A percentile compares a stretch with the other conserved stretches of the same genome.
Evolutionary conservation across 306 rosid species (phyloP).

Genomic region (Nissolia schottii): DNA sequence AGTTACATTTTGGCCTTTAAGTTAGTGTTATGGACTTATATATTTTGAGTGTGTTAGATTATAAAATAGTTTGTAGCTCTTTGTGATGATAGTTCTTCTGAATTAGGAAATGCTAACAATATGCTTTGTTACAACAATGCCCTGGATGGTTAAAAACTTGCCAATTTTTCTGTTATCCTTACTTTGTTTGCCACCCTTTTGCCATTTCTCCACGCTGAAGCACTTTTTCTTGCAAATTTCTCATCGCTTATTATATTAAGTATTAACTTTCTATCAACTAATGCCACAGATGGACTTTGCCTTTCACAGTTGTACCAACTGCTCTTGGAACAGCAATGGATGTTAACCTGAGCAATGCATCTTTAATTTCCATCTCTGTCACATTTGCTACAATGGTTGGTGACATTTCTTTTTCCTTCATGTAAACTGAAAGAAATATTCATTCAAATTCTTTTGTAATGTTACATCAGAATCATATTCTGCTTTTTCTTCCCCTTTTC

Average conservation of each 20-base stretch:
- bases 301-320: constrained; percentile 99
- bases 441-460: constrained; percentile 7
- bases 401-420: constrained; percentile 22
- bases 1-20: neutral
- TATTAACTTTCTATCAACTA: constrained; percentile 94
- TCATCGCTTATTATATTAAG: constrained; percentile 54
- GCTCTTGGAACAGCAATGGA: constrained; percentile 98
- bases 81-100: constrained; percentile 18
- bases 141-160: neutral
- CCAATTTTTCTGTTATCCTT: constrained; percentile 4
- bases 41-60: neutral
- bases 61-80: neutral
- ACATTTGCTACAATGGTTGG: constrained; percentile 99
- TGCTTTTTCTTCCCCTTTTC: neutral
- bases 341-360: constrained; percentile 89
- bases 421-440: neutral
- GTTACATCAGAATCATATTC: neutral
- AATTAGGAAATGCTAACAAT: neutral
- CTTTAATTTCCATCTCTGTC: constrained; percentile 92
- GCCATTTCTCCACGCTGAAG: constrained; percentile 1
- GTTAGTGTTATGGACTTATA: neutral
- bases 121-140: neutral
- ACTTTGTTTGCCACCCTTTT: neutral
- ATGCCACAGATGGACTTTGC: constrained; percentile 99
- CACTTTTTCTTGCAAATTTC: constrained; percentile 22